phyloP scores from a whole-genome alignment of 805 yeast species.

The Priceomyces carsonii region DNA sequence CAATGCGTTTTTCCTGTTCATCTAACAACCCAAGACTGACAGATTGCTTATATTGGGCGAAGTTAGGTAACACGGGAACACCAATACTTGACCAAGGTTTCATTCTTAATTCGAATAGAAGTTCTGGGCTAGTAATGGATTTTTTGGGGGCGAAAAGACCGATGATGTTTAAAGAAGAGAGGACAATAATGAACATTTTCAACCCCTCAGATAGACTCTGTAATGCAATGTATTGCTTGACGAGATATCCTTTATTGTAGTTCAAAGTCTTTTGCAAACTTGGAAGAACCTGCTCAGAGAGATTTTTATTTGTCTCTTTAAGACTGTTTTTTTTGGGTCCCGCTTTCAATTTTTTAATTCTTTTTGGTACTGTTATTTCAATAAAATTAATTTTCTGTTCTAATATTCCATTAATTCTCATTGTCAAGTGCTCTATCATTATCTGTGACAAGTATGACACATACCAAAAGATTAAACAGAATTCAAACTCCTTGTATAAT shows the following conservation, averaged over 20 bases:
- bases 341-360: conserved; percentile 48
- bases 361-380: conserved; percentile 35
- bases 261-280: conserved; percentile 24
- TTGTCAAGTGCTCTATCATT: conserved; percentile 43
- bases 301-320: conserved; percentile 26
- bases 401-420: conserved; percentile 35
- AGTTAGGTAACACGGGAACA: conserved; percentile 65
- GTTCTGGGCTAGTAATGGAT: conserved; percentile 22
- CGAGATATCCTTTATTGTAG: conserved; percentile 23
- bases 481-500: conserved; percentile 71
- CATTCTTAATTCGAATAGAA: conserved; percentile 52
- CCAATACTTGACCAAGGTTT: conserved; percentile 82
- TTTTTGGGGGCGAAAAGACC: conserved; percentile 28
- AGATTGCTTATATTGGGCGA: conserved; percentile 32
- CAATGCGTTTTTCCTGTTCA: conserved; percentile 1
- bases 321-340: conserved; percentile 49
- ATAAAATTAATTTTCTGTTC: conserved; percentile 34
- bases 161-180: conserved; percentile 19
- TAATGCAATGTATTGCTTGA: conserved; percentile 17
- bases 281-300: conserved; percentile 36
- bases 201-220: conserved; percentile 20
- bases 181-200: conserved; percentile 15
- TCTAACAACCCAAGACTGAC: conserved; percentile 8
- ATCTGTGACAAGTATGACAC: conserved; percentile 47
- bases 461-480: conserved; percentile 68